Conservation (phyloP, 1,284 basidiomycete genomes). For the Caloboletus inedulis region DNA sequence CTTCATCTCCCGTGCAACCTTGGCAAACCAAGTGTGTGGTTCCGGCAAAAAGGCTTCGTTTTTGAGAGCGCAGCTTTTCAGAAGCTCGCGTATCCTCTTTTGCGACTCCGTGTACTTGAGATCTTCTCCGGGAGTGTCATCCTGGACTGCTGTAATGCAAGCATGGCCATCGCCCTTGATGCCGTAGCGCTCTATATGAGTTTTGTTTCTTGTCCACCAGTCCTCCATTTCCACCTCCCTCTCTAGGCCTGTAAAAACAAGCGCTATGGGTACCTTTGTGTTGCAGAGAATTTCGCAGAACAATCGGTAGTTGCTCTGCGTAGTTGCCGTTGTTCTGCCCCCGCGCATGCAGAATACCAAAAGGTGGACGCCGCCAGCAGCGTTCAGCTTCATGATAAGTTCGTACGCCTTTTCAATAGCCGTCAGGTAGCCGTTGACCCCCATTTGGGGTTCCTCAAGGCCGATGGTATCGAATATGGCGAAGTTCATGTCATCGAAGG, state of each 20-base stretch:
- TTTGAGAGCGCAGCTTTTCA: conserved; percentile 19
- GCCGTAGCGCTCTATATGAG: conserved; percentile 28
- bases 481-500: conserved; percentile 20
- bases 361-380: conserved; percentile 36
- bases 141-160: conserved; percentile 39
- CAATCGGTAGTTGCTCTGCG: conserved; percentile 37
- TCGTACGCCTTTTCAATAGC: conserved; percentile 36
- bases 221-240: conserved; percentile 36
- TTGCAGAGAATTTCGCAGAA: conserved; percentile 36
- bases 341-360: conserved; percentile 41
- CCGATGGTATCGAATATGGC: conserved; percentile 41
- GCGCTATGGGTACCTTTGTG: conserved; percentile 36
- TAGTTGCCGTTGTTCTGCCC: conserved; percentile 34
- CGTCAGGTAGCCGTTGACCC: conserved; percentile 27
- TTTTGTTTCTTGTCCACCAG: conserved; percentile 39
- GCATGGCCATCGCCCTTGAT: conserved; percentile 36
- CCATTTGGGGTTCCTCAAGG: conserved; percentile 38
- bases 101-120: conserved; percentile 25
- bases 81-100: conserved; percentile 19
- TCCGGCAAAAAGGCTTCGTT: conserved; percentile 19
- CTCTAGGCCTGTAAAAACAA: conserved; percentile 41
- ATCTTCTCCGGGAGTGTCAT: conserved; percentile 22
- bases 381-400: conserved; percentile 33
- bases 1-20: conserved; percentile 16
- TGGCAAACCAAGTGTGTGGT: conserved; percentile 17